Base-by-base conservation (phyloP, 805 yeast species). In the Jamesozyma gamospora region DNA sequence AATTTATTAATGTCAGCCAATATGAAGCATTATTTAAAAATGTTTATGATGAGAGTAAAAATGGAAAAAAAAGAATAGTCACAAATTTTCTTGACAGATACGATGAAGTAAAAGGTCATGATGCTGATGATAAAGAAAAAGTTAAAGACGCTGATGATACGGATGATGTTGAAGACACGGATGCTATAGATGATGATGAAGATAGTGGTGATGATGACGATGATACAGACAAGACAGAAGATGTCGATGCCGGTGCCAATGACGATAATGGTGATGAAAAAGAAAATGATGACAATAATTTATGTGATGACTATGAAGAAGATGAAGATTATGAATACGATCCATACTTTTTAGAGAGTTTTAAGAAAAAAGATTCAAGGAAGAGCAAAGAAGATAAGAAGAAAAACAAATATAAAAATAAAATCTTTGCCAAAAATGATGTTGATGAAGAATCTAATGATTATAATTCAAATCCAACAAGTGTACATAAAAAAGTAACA, bases 1-100 rank as follows among this genome's bases (percentile, higher is more conserved):
- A 54, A 39, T 56, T 56, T 41, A 45, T 55, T 21, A 55, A 49
- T 17, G 28, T 44, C 3, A 49, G 43, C 13, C 55, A 54, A 31
- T 53, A 51, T 24, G 47, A 42, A 27, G 28, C 43, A 4, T 24
- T 32, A 11, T 19, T 33, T 13, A 36, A 36, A 19, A 38, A 35
- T 14, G 7, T 34, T 9, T 35, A 43, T 18, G 34, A 36, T 7
- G 18, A 21, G 28, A 18, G 17, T 5, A 27, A 26, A 12, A 35
- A 35, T 9, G 7, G n/a, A 15, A 10, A 25, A 9, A 13, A 13
- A 25, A 21, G 14, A 2, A 21, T 25, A 2, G 5, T 21, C 8
- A 6, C 24, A 6, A 21, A 21, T 6, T 21, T 21, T 6, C 24
- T 21, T 21, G 29, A 27, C 4, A 12, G 10, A n/a, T n/a, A 27